A percentile compares a stretch with the other conserved stretches of the same genome.
phyloP scores from a whole-genome alignment of 768 basidiomycete species.

The Hypholoma fasciculare region DNA sequence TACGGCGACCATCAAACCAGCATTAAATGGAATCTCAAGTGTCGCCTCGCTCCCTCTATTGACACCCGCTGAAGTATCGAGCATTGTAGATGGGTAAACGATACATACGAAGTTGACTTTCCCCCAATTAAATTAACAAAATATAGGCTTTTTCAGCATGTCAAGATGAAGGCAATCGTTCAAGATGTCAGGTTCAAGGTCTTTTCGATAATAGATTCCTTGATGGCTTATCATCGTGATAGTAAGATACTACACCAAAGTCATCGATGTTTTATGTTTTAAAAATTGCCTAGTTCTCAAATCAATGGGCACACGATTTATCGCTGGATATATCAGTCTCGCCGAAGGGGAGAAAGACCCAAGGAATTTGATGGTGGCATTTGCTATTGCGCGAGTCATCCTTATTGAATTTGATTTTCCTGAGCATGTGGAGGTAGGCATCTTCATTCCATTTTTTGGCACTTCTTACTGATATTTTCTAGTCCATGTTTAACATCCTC shows the following conservation, averaged over 20 bases:
- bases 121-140: background rate
- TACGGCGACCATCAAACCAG: slow-evolving; percentile 78
- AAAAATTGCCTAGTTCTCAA: slow-evolving; percentile 55
- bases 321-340: slow-evolving; percentile 73
- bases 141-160: slow-evolving; percentile 69
- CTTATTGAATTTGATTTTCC: slow-evolving; percentile 85
- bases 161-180: slow-evolving; percentile 79
- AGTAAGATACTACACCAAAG: slow-evolving; percentile 36
- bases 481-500: slow-evolving; percentile 92
- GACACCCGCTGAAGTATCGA: slow-evolving; percentile 60
- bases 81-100: slow-evolving; percentile 59
- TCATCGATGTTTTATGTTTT: background rate
- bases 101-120: background rate
- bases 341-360: slow-evolving; percentile 98
- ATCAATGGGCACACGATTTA: slow-evolving; percentile 68
- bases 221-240: slow-evolving; percentile 71
- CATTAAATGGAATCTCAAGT: slow-evolving; percentile 72
- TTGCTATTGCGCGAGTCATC: slow-evolving; percentile 84
- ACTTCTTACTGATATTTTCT: background rate
- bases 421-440: slow-evolving; percentile 71
- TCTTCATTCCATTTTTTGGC: no score
- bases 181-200: slow-evolving; percentile 83
- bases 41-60: slow-evolving; percentile 66
- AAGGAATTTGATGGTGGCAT: slow-evolving; percentile 87
- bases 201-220: slow-evolving; percentile 76